phyloP scores from a whole-genome alignment of 2,329 filamentous ascomycete species.

The Orbilia ellipsospora region DNA sequence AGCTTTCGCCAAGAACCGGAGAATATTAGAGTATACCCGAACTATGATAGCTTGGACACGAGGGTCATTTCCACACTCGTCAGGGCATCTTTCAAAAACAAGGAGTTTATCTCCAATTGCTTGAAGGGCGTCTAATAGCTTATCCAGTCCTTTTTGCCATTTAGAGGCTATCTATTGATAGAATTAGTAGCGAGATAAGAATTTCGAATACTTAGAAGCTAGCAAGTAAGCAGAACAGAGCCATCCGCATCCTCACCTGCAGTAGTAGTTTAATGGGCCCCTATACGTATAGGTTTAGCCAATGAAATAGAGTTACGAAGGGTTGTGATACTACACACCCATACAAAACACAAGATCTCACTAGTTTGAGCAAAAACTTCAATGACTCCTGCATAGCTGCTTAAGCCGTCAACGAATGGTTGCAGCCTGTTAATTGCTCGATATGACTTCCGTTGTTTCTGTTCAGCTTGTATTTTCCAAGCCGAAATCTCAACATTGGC shows the following conservation, averaged over 20 bases:
- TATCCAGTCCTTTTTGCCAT: constrained; percentile 26
- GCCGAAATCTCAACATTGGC: constrained; percentile 11
- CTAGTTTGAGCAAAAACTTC: constrained; percentile 38
- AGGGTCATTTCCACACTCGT: neutral
- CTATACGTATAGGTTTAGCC: neutral
- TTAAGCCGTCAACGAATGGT: constrained; percentile 26
- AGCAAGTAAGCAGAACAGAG: neutral
- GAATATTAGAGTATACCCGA: constrained; percentile 16
- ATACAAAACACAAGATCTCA: constrained; percentile 27
- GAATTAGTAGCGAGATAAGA: neutral
- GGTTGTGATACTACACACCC: constrained; percentile 7
- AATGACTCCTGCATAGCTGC: constrained; percentile 15
- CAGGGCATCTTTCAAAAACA: constrained; percentile 17
- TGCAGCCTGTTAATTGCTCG: constrained; percentile 5
- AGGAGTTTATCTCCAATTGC: constrained; percentile 27
- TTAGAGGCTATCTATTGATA: constrained; percentile 8
- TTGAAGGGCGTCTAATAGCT: constrained; percentile 23
- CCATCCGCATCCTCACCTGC: constrained; percentile 7
- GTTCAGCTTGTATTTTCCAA: constrained; percentile 9
- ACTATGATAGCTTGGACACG: constrained; percentile 19
- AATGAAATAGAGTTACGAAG: neutral
- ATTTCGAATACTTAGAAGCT: neutral
- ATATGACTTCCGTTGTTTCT: constrained; percentile 10
- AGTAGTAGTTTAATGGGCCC: constrained; percentile 25
- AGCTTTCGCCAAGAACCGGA: constrained; percentile 8